phyloP scores from a whole-genome alignment of 169 alveolate species.

The Cryptosporidium meleagridis region DNA sequence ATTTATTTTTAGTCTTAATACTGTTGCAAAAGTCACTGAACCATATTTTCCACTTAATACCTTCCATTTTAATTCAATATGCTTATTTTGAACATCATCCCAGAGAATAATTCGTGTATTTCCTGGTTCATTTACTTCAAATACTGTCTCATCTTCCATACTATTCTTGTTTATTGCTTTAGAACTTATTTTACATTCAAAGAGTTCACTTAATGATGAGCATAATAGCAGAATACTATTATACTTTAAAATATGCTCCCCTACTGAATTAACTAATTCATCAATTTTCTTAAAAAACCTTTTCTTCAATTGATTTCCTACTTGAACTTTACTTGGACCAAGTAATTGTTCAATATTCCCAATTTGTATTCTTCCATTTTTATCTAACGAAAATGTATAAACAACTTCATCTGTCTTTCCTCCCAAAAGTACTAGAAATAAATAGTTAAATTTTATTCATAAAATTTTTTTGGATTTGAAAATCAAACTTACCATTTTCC shows the following conservation, averaged over 20 bases:
- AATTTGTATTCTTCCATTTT: neutral
- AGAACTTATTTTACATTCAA: constrained; percentile 23
- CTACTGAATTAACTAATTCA: neutral
- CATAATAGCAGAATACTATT: constrained; percentile 41
- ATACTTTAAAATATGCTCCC: constrained; percentile 18
- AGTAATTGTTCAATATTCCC: neutral
- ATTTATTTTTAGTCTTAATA: neutral
- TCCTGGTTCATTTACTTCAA: neutral
- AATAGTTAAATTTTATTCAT: neutral
- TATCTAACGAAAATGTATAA: neutral
- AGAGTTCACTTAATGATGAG: neutral
- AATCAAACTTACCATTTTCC: neutral
- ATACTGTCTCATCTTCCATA: neutral
- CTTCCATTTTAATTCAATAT: constrained; percentile 20
- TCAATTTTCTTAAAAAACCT: neutral
- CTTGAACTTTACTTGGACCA: neutral
- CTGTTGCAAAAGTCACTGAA: constrained; percentile 51
- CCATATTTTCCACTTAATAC: constrained; percentile 65
- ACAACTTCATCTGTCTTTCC: neutral
- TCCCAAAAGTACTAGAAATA: neutral
- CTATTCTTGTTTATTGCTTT: neutral
- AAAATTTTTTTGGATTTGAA: no score
- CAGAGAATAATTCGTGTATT: neutral
- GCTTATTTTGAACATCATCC: neutral
- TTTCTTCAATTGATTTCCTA: neutral